A percentile compares a stretch with the other conserved stretches of the same genome.
phyloP scores from a whole-genome alignment of 768 basidiomycete species.

The Xerocomellus dryophilus region DNA sequence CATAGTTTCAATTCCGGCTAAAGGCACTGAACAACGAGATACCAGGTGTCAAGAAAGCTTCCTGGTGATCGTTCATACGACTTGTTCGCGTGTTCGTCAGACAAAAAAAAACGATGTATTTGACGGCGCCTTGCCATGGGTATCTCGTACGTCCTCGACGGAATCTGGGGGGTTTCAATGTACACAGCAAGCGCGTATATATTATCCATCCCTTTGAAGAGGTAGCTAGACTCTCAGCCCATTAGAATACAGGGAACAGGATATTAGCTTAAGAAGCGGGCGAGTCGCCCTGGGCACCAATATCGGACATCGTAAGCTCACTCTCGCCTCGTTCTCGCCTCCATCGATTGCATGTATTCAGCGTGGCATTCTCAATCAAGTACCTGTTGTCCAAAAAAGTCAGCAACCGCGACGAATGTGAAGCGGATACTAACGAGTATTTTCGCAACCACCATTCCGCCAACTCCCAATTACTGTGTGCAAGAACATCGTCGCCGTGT shows the following conservation, averaged over 20 bases:
- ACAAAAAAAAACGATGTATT: not conserved
- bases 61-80: slow-evolving; percentile 57
- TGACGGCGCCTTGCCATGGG: not conserved
- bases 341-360: slow-evolving; percentile 83
- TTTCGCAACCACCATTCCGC: slow-evolving; percentile 77
- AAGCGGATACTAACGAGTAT: slow-evolving; percentile 54
- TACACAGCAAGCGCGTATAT: not conserved
- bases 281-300: slow-evolving; percentile 38
- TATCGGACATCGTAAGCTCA: slow-evolving; percentile 60
- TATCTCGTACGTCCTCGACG: too few species aligned
- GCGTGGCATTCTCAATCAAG: slow-evolving; percentile 69
- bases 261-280: slow-evolving; percentile 19
- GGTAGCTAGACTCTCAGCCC: not conserved
- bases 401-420: not conserved
- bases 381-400: slow-evolving; percentile 47
- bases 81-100: not conserved
- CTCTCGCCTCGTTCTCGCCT: slow-evolving; percentile 76
- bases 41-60: slow-evolving; percentile 85
- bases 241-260: slow-evolving; percentile 9
- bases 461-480: slow-evolving; percentile 88
- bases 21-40: slow-evolving; percentile 81
- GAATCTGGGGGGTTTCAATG: not conserved
- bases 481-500: slow-evolving; percentile 90
- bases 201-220: slow-evolving; percentile 8
- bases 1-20: slow-evolving; percentile 84